phyloP scores from a whole-genome alignment of 345 rosid genomes.

The Erucastrum elatum region DNA sequence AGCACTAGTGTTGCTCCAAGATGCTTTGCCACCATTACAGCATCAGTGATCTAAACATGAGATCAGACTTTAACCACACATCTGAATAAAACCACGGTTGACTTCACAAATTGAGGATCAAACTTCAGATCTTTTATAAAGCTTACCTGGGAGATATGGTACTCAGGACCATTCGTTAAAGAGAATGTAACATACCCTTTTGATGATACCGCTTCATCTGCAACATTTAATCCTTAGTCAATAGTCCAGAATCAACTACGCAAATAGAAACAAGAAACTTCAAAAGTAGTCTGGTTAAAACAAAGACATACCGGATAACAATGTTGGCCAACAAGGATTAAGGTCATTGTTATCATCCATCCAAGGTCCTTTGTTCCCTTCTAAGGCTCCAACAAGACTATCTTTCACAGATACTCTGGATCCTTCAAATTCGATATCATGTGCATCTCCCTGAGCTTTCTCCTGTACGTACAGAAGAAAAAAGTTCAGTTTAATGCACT shows the following conservation, averaged over 20 bases:
- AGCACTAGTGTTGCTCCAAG: conserved; percentile 80
- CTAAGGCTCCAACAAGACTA: conserved; percentile 49
- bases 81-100: background rate
- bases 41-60: conserved; percentile 77
- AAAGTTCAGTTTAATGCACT: conserved; percentile 13
- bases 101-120: background rate
- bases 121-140: background rate
- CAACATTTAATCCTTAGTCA: conserved; percentile 9
- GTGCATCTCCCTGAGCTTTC: conserved; percentile 63
- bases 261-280: background rate
- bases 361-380: conserved; percentile 76
- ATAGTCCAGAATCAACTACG: conserved; percentile 9
- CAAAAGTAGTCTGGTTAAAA: background rate
- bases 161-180: conserved; percentile 92
- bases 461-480: conserved; percentile 48
- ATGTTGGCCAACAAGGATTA: conserved; percentile 77
- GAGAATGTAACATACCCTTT: conserved; percentile 90
- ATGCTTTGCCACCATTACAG: conserved; percentile 79
- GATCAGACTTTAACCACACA: background rate
- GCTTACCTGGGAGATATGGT: conserved; percentile 94
- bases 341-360: conserved; percentile 56
- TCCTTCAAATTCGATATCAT: conserved; percentile 57
- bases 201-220: conserved; percentile 60
- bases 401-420: conserved; percentile 56
- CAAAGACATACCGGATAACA: conserved; percentile 50